These are phyloP conservation scores for Mortierella sp. DNA, from an alignment of 371 early-diverging fungal species.

Conservation along the genomic window DNA sequence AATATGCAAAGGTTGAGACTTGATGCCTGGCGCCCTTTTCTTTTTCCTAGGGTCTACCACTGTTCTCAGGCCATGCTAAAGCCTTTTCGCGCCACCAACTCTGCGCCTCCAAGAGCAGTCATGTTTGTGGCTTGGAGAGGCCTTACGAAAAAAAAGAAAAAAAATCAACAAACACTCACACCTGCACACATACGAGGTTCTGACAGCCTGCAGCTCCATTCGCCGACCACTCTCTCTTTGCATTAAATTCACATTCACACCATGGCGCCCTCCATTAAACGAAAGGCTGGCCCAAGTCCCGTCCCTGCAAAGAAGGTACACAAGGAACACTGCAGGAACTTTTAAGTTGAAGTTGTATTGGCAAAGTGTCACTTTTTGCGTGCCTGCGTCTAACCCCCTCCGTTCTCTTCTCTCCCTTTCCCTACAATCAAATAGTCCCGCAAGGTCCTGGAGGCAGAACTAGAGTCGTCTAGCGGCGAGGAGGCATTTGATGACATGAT, in stretches of 20 bases:
- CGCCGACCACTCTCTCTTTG: background rate
- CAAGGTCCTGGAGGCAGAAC: constrained; percentile 40
- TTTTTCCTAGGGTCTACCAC: too few species aligned
- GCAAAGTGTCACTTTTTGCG: background rate
- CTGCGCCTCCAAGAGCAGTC: background rate
- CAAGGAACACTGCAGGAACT: background rate
- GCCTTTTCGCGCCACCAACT: background rate
- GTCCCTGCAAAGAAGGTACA: constrained; percentile 17
- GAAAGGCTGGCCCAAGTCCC: constrained; percentile 14
- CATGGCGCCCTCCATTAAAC: constrained; percentile 26
- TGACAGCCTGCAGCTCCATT: background rate
- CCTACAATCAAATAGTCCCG: constrained; percentile 19
- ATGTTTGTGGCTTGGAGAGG: background rate
- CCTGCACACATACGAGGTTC: background rate
- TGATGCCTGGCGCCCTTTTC: background rate
- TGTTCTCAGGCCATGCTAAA: too few species aligned
- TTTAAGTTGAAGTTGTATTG: too few species aligned
- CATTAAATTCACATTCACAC: constrained; percentile 2
- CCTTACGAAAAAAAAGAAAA: background rate
- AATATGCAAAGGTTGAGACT: background rate
- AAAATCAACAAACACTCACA: constrained; percentile 13
- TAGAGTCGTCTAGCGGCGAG: constrained; percentile 40
- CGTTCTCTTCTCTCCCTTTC: background rate
- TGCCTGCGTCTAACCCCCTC: too few species aligned
- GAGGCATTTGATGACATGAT: constrained; percentile 54